Base-by-base conservation (phyloP, 177 flowering plant species). In the Telopea speciosissima region DNA sequence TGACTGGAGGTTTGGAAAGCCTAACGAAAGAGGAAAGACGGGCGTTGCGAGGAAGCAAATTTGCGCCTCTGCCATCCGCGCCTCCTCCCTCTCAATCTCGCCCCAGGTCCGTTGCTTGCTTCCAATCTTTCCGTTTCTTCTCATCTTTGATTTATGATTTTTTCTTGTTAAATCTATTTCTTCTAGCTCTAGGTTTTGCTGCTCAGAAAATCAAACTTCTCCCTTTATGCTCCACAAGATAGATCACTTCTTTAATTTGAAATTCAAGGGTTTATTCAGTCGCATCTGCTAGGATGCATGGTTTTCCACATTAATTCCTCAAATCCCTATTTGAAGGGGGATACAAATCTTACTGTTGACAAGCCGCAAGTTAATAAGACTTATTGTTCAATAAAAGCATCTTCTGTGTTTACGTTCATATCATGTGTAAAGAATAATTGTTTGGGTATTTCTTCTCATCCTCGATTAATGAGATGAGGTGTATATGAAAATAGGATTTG, bases 1-100 rank as follows among this genome's bases (percentile, higher is more conserved):
- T 61, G 72, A 68, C 2, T 72, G 67, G 65, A 69, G 74, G 67
- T 22, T 74, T 76, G 75, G 90, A 89, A 36, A 81, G 67, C 23
- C 72, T 89, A 60, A 84, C 83, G 9, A 97, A 93, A 56, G 98
- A 91, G 3, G 97, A 93, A 62, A 82, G 87, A 44, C 78, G 72
- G 65, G 96, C 98, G 44, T 80, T 93, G 8, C 80, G 98, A 33
- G 90, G 96, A 33, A 93, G 97, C 84, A 90, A 90, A 81, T 93
- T 93, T 66, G 97, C 93, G 2, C 92, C 98, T 61, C 85, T 91
- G n/a, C 90, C 94, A 21, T 71, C 83, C 36, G 65, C 78, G 3
- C 77, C 84, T 0, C 68, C 80, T 31, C 52, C 80, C 44, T 70
- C 84, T 12, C 81, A 79, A 42, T 61, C 83, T 3, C 85, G 81